Base-by-base conservation (phyloP, 2,329 filamentous ascomycete species). In the Aspergillus candidus region DNA sequence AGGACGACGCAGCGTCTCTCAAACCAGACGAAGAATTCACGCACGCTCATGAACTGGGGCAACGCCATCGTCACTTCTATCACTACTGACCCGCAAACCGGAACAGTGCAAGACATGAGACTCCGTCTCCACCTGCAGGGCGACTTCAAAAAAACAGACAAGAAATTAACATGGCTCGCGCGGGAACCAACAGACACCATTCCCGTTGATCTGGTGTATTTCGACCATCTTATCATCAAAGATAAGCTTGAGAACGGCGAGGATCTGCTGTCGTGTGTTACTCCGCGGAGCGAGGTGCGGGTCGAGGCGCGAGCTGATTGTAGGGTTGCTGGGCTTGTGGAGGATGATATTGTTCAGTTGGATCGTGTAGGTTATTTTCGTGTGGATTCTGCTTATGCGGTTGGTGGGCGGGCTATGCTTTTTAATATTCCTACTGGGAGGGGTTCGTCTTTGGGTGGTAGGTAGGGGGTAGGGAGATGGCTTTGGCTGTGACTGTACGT, bases 151-250 rank as follows among this genome's bases (percentile, higher is more conserved):
- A 84, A 87, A 62, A 97, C 91, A 0, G 83, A 88, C 61, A 96
- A 96, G 80, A 97, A 97, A 76, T 81, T 97, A 32, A 96, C 90
- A 1, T 97, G 91, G 91, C 73, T 97, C 37, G 84, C 88, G 1
- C 79, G 77, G 0, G 80, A 87, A 35, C 86, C 91, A 70, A 27
- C 22, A 8, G 79, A 85, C 46, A 77, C 95, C 0, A 76, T 94
- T 11, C 82, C 83, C 6, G 83, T 93, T 14, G 87, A 95, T 68
- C 77, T 95, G 8, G 91, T 90, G 70, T 89, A 96, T 56, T 97
- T 96, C 65, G 91, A 95, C 70, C 90, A 94, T 71, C 78, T 97
- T 38, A 85, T 97, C 62, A 94, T 85, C 48, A 97, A 96, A 76
- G 91, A 97, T 65, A 90, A 93, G 63, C 77, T 97, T 22, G 86